phyloP scores from a whole-genome alignment of 2,329 filamentous ascomycete species.

The Penicillium sp. region DNA sequence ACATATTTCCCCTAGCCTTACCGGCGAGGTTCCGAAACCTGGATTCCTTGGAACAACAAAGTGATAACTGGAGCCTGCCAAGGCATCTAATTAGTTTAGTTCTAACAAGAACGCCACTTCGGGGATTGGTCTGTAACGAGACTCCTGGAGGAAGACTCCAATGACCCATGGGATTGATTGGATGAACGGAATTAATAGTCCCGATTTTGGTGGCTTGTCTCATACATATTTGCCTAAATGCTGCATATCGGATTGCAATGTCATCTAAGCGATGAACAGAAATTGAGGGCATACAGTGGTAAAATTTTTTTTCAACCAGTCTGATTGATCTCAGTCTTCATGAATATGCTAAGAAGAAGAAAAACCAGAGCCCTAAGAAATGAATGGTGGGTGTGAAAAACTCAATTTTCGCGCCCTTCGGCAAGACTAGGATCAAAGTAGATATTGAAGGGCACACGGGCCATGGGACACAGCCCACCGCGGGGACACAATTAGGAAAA shows the following conservation, averaged over 20 bases:
- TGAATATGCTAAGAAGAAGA: neutral
- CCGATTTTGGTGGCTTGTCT: neutral
- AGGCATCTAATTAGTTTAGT: neutral
- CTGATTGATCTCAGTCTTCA: neutral
- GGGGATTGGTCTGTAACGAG: constrained; percentile 1
- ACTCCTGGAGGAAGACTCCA: neutral
- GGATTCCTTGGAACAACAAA: neutral
- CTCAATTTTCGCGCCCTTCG: constrained; percentile 30
- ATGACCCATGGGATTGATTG: neutral
- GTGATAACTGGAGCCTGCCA: neutral
- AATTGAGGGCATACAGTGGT: neutral
- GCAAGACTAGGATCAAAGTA: constrained; percentile 19
- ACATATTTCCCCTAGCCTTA: neutral
- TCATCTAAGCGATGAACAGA: neutral
- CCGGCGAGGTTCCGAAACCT: neutral
- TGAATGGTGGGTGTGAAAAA: constrained; percentile 5
- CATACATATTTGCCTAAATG: neutral
- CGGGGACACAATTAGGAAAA: constrained; percentile 31
- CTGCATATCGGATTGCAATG: neutral
- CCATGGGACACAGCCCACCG: constrained; percentile 22
- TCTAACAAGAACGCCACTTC: neutral
- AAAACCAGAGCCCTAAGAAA: neutral
- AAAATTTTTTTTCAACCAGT: neutral
- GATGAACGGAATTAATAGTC: neutral
- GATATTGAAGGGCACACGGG: constrained; percentile 14